Evolutionary conservation across 306 rosid genomes (phyloP).

Genomic region (Lagenaria siceraria): DNA sequence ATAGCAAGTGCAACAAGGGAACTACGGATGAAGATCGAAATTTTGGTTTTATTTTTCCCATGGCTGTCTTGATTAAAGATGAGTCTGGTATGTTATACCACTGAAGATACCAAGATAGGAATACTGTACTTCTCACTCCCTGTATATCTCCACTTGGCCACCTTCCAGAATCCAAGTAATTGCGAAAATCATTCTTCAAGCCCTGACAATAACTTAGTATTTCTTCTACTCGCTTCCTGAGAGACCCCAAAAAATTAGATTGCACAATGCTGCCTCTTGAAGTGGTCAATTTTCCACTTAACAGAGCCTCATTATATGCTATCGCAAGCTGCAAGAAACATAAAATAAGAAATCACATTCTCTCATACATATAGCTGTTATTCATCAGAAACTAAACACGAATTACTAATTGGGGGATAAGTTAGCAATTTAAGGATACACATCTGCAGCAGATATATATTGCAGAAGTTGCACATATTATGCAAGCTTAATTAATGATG

Average conservation of each 20-base stretch:
- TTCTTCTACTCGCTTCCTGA: conserved; percentile 65
- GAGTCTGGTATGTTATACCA: conserved; percentile 82
- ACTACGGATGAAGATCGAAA: conserved; percentile 38
- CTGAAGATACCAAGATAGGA: conserved; percentile 83
- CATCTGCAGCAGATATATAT: background rate
- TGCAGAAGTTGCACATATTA: background rate
- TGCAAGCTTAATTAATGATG: background rate
- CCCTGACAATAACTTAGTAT: conserved; percentile 41
- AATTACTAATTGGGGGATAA: background rate
- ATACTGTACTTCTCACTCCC: conserved; percentile 34
- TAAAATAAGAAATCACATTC: conserved; percentile 7
- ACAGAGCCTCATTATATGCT: conserved; percentile 65
- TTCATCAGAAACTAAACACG: background rate
- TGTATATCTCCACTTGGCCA: conserved; percentile 61
- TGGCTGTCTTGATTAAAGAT: conserved; percentile 31
- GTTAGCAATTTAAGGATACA: background rate
- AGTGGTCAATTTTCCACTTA: conserved; percentile 43
- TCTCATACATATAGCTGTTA: too few species aligned
- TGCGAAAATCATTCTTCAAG: conserved; percentile 52
- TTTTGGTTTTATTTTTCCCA: conserved; percentile 46
- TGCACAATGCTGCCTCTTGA: conserved; percentile 72
- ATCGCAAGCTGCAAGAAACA: conserved; percentile 60
- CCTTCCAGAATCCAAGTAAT: conserved; percentile 52
- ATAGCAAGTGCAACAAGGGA: conserved; percentile 57
- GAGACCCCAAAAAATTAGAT: conserved; percentile 57